Evolutionary conservation across 2,329 filamentous ascomycete species (phyloP).

Genomic region (Fusarium chlamydosporum): DNA sequence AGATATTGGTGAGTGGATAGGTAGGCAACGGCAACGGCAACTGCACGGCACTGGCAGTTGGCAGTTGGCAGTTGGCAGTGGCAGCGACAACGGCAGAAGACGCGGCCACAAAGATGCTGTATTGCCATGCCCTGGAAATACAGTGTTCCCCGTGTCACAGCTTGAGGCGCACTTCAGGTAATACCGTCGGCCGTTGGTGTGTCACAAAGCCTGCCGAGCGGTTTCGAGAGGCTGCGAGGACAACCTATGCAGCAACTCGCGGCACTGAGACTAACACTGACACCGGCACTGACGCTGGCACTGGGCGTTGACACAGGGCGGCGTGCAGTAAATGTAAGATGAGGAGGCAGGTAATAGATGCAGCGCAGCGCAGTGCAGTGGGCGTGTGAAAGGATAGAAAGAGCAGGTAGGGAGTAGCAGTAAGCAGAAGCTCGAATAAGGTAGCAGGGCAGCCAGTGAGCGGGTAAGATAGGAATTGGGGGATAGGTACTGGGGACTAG

Average conservation of each 20-base stretch:
- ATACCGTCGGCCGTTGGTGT: slow-evolving; percentile 49
- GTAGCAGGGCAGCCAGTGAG: slow-evolving; percentile 34
- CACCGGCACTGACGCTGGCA: slow-evolving; percentile 16
- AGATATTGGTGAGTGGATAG: slow-evolving; percentile 30
- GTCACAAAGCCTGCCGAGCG: slow-evolving; percentile 46
- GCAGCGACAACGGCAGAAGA: slow-evolving; percentile 47
- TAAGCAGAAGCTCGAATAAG: slow-evolving; percentile 37
- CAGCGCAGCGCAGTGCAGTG: slow-evolving; percentile 29
- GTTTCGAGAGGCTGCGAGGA: slow-evolving; percentile 49
- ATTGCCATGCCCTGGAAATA: slow-evolving; percentile 52
- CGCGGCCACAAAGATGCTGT: slow-evolving; percentile 51
- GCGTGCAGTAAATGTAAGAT: slow-evolving; percentile 28
- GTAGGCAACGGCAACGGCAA: slow-evolving; percentile 23
- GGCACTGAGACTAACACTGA: slow-evolving; percentile 39
- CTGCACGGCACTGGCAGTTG: slow-evolving; percentile 44
- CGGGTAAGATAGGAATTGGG: slow-evolving; percentile 26
- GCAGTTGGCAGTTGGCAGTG: slow-evolving; percentile 44
- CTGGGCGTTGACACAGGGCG: slow-evolving; percentile 30
- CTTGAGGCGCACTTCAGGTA: slow-evolving; percentile 47
- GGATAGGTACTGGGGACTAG: slow-evolving; percentile 37
- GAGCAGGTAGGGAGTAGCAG: slow-evolving; percentile 39
- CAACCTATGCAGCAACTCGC: slow-evolving; percentile 45
- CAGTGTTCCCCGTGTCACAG: slow-evolving; percentile 51
- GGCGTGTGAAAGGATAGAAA: slow-evolving; percentile 31
- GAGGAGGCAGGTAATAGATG: slow-evolving; percentile 29